Base-by-base conservation (phyloP, 106 monocot species). In the Platanthera zijinensis region DNA sequence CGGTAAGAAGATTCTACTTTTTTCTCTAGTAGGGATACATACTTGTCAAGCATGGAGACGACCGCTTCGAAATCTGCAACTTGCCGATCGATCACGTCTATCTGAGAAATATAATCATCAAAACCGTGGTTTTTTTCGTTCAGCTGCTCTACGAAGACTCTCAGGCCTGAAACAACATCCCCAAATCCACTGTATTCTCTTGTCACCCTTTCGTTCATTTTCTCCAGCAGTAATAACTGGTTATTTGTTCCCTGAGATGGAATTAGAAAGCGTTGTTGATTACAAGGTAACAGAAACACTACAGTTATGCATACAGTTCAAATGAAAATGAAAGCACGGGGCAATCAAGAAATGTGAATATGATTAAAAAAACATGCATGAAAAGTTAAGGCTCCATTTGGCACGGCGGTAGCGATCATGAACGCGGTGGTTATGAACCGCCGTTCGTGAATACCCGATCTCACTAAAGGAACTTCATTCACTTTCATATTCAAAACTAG, bases 41-140 rank as follows among this genome's bases (percentile, higher is more conserved):
- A 79, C 14, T 85, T 90, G 64, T 93, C 91, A 22, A 96, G 96
- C 93, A 93, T 87, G 6, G 90, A 91, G n/a, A 96, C 85, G 6
- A 87, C 96, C 50, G 91, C 96, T 78, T 96, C 93, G 78, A 96
- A 93, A 70, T 96, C 93, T 0, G 81, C 86, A 5, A 96, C 87
- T 82, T 97, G 93, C 39, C 82, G 80, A 50, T 97, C 96, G 46
- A 97, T 91, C 6, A 78, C 71, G 61, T 97, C 96, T 17, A 97
- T 93, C 76, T 93, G 87, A 50, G 86, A 71, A 11, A 83, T 30
- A 76, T 87, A 88, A 54, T 86, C 87, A 28, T 89, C 91, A 61
- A 93, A 97, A 69, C 84, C 50, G 7, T 59, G 79, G 53, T 85
- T 97, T 79, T 97, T 97, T 77, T 89, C 80, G 52, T 83, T 88